These are phyloP conservation scores for Zymoseptoria passerinii DNA, from an alignment of 2,329 filamentous ascomycete genomes.

Conservation along the genomic window DNA sequence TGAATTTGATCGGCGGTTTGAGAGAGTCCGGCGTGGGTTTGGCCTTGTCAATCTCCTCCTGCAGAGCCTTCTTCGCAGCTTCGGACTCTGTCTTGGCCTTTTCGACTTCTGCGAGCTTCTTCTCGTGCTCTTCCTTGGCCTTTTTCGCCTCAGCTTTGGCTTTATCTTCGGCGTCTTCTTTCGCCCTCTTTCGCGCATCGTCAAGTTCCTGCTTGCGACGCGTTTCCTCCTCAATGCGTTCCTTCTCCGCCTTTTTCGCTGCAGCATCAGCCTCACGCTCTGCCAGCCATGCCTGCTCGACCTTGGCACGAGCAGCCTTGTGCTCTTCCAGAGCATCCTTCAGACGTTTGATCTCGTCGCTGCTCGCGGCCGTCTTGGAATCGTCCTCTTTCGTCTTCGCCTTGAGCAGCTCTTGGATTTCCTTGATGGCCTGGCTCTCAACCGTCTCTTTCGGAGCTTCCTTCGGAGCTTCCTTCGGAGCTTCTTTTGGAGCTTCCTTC, in stretches of 20 bases:
- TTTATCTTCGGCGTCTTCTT: conserved; percentile 20
- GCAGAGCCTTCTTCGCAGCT: conserved; percentile 40
- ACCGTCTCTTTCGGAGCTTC: background rate
- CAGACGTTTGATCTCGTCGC: conserved; percentile 25
- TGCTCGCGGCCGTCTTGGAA: conserved; percentile 17
- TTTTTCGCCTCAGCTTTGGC: conserved; percentile 40
- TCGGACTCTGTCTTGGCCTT: conserved; percentile 44
- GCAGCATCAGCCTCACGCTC: conserved; percentile 27
- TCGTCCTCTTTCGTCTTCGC: conserved; percentile 13
- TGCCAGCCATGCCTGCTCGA: conserved; percentile 21
- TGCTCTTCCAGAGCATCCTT: conserved; percentile 36
- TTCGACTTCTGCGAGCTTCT: conserved; percentile 48
- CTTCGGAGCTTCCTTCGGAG: conserved; percentile 12
- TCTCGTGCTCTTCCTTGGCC: conserved; percentile 38
- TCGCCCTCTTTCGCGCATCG: conserved; percentile 38
- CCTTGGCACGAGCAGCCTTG: conserved; percentile 29
- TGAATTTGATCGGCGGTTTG: conserved; percentile 75
- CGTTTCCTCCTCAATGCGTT: conserved; percentile 44
- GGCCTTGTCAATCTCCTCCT: conserved; percentile 40
- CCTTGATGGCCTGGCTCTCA: conserved; percentile 12
- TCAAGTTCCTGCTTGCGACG: conserved; percentile 37
- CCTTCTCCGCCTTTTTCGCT: conserved; percentile 22
- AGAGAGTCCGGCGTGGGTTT: conserved; percentile 45
- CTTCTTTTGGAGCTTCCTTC: background rate
- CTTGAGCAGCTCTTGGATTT: conserved; percentile 18